Percentiles rank a stretch among this genome's conserved stretches.
These are phyloP conservation scores for Apiospora malaysiana DNA, from an alignment of 2,329 filamentous ascomycete species.

Conservation along the genomic window DNA sequence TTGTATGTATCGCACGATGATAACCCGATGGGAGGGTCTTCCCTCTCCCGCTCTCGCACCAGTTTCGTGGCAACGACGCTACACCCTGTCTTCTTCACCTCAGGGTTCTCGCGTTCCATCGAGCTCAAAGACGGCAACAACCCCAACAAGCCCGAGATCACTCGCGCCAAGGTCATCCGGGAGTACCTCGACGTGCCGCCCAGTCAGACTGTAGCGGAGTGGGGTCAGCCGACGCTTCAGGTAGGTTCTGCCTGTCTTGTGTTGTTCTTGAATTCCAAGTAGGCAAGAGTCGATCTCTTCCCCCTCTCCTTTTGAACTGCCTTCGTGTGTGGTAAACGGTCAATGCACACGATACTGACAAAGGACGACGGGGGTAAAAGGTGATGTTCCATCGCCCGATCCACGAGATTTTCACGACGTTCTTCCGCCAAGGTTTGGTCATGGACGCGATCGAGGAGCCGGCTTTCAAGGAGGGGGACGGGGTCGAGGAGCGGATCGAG, in stretches of 20 bases:
- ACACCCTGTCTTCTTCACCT: conserved; percentile 56
- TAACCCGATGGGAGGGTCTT: neutral
- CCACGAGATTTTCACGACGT: conserved; percentile 49
- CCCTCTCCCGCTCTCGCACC: neutral
- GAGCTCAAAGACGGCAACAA: conserved; percentile 42
- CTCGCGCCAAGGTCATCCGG: conserved; percentile 44
- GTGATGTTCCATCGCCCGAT: conserved; percentile 52
- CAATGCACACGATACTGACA: neutral
- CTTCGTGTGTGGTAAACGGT: neutral
- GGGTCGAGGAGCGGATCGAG: conserved; percentile 36
- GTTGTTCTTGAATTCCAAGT: neutral
- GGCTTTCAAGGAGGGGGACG: conserved; percentile 47
- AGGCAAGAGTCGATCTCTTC: neutral
- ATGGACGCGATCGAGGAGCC: conserved; percentile 55
- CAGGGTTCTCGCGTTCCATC: conserved; percentile 46
- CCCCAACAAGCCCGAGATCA: conserved; percentile 43
- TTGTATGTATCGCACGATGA: neutral
- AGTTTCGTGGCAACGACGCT: conserved; percentile 54
- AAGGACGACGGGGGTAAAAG: conserved; percentile 28
- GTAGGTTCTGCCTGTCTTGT: conserved; percentile 33
- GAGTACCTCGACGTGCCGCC: conserved; percentile 51
- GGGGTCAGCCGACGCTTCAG: conserved; percentile 43
- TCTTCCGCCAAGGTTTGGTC: conserved; percentile 48
- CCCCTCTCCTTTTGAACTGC: neutral
- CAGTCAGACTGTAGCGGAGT: conserved; percentile 43